These are phyloP conservation scores for Zasmidium cellare DNA, from an alignment of 2,329 filamentous ascomycete species.

Conservation along the genomic window DNA sequence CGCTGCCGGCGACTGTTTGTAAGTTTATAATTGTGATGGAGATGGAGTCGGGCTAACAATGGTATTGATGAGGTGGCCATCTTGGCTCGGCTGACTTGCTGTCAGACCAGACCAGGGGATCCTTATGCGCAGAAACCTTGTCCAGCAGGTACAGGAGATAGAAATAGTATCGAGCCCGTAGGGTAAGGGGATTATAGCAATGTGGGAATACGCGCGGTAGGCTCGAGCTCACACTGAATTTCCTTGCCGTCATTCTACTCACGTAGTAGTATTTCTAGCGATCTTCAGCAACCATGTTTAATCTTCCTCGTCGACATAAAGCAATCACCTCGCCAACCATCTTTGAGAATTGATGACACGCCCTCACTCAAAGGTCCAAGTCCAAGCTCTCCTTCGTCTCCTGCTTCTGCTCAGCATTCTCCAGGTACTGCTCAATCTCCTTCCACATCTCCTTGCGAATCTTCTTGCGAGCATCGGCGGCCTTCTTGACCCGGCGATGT, in stretches of 20 bases:
- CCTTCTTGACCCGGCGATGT: constrained; percentile 44
- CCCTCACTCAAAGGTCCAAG: constrained; percentile 7
- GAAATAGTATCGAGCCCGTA: too few relatives aligned
- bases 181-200: too few relatives aligned
- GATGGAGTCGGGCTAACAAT: not conserved
- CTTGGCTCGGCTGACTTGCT: not conserved
- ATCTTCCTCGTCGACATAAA: not conserved
- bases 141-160: too few relatives aligned
- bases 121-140: too few relatives aligned
- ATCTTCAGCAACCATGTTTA: too few relatives aligned
- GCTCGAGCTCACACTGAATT: too few relatives aligned
- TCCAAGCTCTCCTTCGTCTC: constrained; percentile 21
- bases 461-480: constrained; percentile 44
- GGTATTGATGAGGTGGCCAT: not conserved
- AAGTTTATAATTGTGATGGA: not conserved
- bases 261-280: too few relatives aligned
- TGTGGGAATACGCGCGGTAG: too few relatives aligned
- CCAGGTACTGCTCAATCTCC: constrained; percentile 48
- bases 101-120: not conserved
- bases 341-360: not conserved
- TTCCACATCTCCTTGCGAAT: constrained; percentile 55
- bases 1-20: too few relatives aligned
- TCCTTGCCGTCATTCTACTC: too few relatives aligned
- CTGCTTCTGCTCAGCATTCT: constrained; percentile 39
- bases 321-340: not conserved